Percentiles rank a stretch among this genome's conserved stretches.
phyloP scores from a whole-genome alignment of 192 early-diverging fungal species.

The Mortierella antarctica region DNA sequence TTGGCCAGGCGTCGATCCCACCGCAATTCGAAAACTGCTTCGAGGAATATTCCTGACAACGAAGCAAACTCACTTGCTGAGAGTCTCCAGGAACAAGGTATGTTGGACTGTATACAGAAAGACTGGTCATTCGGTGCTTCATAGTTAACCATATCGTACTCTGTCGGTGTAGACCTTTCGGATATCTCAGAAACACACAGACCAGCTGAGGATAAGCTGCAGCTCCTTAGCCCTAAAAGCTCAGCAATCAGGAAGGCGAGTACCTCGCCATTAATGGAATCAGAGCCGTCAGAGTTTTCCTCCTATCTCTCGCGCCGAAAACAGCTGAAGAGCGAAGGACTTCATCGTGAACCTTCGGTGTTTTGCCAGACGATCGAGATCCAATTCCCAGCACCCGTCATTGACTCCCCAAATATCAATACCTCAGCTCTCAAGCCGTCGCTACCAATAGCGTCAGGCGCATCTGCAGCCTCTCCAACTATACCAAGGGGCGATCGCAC shows the following conservation, averaged over 20 bases:
- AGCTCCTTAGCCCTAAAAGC: background rate
- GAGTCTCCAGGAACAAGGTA: background rate
- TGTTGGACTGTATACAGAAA: background rate
- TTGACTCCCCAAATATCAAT: background rate
- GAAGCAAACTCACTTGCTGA: background rate
- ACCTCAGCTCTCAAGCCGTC: background rate
- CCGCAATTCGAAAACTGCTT: slow-evolving; percentile 25
- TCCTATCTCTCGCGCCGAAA: slow-evolving; percentile 19
- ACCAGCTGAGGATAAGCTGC: slow-evolving; percentile 1
- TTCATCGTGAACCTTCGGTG: slow-evolving; percentile 33
- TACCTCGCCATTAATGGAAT: slow-evolving; percentile 18
- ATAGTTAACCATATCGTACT: too few species aligned
- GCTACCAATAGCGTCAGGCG: background rate
- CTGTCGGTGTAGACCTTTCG: slow-evolving; percentile 13
- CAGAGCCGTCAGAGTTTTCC: slow-evolving; percentile 15
- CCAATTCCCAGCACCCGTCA: slow-evolving; percentile 30
- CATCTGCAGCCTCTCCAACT: background rate
- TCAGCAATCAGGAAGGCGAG: slow-evolving; percentile 26
- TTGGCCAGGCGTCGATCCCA: slow-evolving; percentile 28
- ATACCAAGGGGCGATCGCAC: slow-evolving; percentile 2
- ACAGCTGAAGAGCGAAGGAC: slow-evolving; percentile 32
- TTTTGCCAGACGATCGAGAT: slow-evolving; percentile 45
- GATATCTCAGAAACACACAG: slow-evolving; percentile 11
- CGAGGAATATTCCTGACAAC: slow-evolving; percentile 12
- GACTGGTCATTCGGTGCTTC: background rate